Evolutionary conservation across 2,329 filamentous ascomycete species (phyloP).

Genomic region (Tricladium varicosporioides): DNA sequence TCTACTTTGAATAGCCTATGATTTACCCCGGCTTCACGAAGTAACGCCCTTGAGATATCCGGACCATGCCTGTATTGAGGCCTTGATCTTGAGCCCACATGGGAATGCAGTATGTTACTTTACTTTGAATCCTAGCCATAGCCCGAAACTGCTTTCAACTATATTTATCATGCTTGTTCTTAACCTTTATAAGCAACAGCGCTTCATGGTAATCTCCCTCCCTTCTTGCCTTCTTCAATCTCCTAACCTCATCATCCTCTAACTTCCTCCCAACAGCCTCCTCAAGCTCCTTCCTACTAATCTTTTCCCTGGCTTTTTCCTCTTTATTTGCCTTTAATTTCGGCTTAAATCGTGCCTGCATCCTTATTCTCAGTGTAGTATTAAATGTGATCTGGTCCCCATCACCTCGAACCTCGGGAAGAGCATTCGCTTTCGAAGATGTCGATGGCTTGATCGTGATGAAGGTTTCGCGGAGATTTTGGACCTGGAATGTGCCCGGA

Average conservation of each 20-base stretch:
- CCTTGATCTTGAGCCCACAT: too few species aligned
- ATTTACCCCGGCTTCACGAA: too few species aligned
- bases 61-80: too few species aligned
- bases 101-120: too few species aligned
- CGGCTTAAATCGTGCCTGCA: constrained; percentile 95
- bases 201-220: constrained; percentile 90
- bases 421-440: constrained; percentile 43
- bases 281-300: constrained; percentile 83
- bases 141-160: constrained; percentile 37
- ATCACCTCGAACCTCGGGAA: constrained; percentile 73
- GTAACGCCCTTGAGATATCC: too few species aligned
- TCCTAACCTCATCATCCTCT: constrained; percentile 82
- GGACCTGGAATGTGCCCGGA: constrained; percentile 70
- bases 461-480: constrained; percentile 71
- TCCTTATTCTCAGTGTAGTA: constrained; percentile 77
- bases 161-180: constrained; percentile 90
- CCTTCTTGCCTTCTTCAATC: constrained; percentile 75
- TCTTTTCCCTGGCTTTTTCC: constrained; percentile 79
- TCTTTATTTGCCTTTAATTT: constrained; percentile 75
- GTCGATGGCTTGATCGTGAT: constrained; percentile 58
- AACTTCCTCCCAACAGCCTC: constrained; percentile 72
- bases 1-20: too few species aligned
- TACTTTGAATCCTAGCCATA: too few species aligned
- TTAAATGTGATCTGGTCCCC: constrained; percentile 64
- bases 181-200: constrained; percentile 82